Base-by-base conservation (phyloP, 139 green algal genomes). In the Auxenochlorella protothecoides region DNA sequence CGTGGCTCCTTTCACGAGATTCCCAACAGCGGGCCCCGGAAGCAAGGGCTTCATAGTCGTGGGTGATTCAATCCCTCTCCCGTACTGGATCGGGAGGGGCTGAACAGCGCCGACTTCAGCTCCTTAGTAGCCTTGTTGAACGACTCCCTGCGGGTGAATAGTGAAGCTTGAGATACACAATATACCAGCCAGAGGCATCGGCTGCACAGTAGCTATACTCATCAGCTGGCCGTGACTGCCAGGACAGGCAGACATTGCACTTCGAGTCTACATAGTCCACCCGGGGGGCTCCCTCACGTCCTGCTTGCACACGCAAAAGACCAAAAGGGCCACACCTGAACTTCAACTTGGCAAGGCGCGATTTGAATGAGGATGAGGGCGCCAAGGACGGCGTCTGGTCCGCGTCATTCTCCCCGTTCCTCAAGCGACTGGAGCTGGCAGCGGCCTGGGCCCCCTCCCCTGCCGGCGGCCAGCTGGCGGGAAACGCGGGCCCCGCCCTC, bases 71-170 rank as follows among this genome's bases (percentile, higher is more conserved):
- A 44, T 44, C 27, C 27, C 27, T 44, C 27, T 44, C 27, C 27
- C 27, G 27, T 44, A 44, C 27, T 44, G 27, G 27, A 44, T 2
- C 27, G 27, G 27, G 27, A 44, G 57, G 76, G 74, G 3, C 61
- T 70, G 62, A 81, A 78, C 57, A 81, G 68, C 57, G 57, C 57
- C 12, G 63, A 65, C 12, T 78, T 74, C 54, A 80, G 56, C 59
- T 80, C 75, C 53, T 65, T 68, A 7, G 65, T 68, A 6, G 65
- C 68, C 59, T 68, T 65, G 14, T 54, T 55, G 8, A 79, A 65
- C 53, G 63, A 74, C 27, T 79, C 74, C 53, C 57, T 78, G 57
- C 27, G 55, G 15, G 7, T 3, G 15, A 53, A 3, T 2, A 44
- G 27, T 44, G 27, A 44, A 44, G 27, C 27, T 44, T 44, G 27